Evolutionary conservation across 225 moss, liverwort and hornwort species (phyloP).

Genomic region (Climacium dendroides): DNA sequence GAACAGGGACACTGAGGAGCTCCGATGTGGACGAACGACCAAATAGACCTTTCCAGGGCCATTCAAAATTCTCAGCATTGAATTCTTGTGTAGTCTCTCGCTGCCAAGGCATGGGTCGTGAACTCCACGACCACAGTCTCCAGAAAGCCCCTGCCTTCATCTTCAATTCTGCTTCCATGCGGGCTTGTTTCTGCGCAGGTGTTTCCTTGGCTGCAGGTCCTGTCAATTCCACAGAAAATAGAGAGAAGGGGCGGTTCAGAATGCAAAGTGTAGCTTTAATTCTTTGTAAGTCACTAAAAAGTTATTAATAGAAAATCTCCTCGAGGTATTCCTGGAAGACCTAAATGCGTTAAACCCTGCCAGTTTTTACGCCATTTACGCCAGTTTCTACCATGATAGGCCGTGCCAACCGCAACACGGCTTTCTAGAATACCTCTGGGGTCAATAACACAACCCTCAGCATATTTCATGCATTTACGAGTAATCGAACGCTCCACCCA

Average conservation of each 20-base stretch:
- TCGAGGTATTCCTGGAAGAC: not conserved
- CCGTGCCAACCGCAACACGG: not conserved
- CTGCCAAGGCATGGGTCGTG: conserved; percentile 33
- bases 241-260: not conserved
- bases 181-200: conserved; percentile 71
- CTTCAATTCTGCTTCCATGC: conserved; percentile 66
- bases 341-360: not conserved
- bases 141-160: conserved; percentile 78
- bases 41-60: conserved; percentile 85
- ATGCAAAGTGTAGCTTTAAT: not conserved
- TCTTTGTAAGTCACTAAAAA: not conserved
- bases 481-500: not conserved
- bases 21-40: conserved; percentile 80
- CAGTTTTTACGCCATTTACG: not conserved
- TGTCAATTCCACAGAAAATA: not conserved
- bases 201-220: conserved; percentile 36
- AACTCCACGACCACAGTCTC: conserved; percentile 88
- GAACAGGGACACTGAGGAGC: conserved; percentile 56
- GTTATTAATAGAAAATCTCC: not conserved
- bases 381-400: not conserved
- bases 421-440: not conserved
- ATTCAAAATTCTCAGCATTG: conserved; percentile 6
- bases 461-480: not conserved
- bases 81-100: not conserved
- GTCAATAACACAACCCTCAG: not conserved